Base-by-base conservation (phyloP, 164 flowering plant genomes). In the Aristolochia contorta region DNA sequence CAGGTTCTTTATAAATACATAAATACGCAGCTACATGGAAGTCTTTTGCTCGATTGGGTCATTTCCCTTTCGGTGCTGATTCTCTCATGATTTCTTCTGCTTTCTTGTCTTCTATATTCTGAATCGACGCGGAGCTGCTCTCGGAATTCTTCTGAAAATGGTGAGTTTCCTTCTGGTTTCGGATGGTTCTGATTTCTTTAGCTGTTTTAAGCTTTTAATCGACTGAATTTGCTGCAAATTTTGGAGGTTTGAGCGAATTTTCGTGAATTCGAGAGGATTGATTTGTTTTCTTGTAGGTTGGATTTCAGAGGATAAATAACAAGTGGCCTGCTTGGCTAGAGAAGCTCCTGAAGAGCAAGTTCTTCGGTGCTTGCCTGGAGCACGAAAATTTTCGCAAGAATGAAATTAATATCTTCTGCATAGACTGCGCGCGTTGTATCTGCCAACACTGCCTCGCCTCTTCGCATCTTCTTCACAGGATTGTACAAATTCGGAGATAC, bases 401-500 rank as follows among this genome's bases (percentile, higher is more conserved):
- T 33, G 90, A 85, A 63, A 71, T 69, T 59, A 88, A 88, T 48
- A 67, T 82, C 22, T 84, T 84, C 60, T 88, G 92, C 62, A 75
- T 84, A 19, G 83, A 84, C 53, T 88, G 96, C 45, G 69, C 59
- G 43, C 30, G 51, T 3, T 73, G 76, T 19, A 61, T 75, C 25
- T 86, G 96, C 47, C 77, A 74, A 56, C 87, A 85, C 56, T 87
- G 96, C 54, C 14, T 72, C 2, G 37, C 69, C 15, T 65, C 75
- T n/a, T 50, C 76, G 0, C 43, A 58, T 25, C 80, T 79, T 41
- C 22, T 52, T 48, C 68, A 59, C 37, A 87, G 84, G 56, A 67
- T 66, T 8, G 77, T 86, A 32, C 85, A 86, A 73, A 79, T 88
- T 62, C 76, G 92, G 64, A 81, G 78, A 69, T 88, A 88, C 65